Conservation (phyloP, 2,329 filamentous ascomycete species). For the Aspergillus sp. region DNA sequence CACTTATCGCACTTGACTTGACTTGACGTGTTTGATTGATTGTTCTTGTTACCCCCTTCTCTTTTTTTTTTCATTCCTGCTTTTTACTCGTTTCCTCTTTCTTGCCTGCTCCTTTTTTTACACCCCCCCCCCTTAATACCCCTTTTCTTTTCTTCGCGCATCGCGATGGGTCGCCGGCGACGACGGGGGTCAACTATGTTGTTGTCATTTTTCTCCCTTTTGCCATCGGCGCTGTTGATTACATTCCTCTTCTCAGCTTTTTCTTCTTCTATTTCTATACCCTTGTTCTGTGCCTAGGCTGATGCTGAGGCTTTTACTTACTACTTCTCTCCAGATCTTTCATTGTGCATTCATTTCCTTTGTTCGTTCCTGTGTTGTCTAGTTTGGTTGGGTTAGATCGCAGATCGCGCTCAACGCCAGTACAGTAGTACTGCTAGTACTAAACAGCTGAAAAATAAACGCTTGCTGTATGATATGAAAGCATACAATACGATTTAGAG, state of each 20-base stretch:
- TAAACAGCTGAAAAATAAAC: background rate
- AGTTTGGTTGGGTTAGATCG: background rate
- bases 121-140: background rate
- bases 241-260: conserved; percentile 2
- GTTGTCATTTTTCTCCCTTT: background rate
- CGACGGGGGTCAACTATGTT: background rate
- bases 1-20: background rate
- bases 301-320: background rate
- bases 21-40: background rate
- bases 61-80: too few relatives aligned
- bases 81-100: too few relatives aligned
- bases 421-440: background rate
- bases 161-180: conserved; percentile 8
- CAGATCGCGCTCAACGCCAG: background rate
- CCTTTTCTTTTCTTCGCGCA: conserved; percentile 3
- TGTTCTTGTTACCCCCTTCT: conserved; percentile 4
- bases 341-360: background rate
- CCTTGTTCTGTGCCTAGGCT: background rate
- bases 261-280: background rate
- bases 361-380: background rate
- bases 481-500: background rate
- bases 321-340: background rate
- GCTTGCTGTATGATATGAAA: background rate
- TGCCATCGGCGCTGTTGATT: background rate
- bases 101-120: conserved; percentile 14